Base-by-base conservation (phyloP, 371 early-diverging fungal species). In the Mortierella sp. region DNA sequence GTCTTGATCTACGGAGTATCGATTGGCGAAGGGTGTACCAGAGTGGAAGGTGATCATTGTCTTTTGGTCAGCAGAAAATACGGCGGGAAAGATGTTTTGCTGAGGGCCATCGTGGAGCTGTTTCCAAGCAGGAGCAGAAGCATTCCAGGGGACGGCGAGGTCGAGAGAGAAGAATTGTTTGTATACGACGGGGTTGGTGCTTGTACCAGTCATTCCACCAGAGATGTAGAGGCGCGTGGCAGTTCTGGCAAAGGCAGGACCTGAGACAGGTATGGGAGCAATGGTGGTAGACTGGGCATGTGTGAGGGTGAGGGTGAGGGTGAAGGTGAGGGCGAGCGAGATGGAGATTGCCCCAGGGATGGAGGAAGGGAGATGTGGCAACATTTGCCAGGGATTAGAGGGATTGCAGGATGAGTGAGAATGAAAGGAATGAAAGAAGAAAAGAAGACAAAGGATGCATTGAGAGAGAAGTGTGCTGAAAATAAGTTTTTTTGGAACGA, bases 221-320 rank as follows among this genome's bases (percentile, higher is more conserved):
- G 51, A 64, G 63, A 79, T 58, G 54, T 79, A 79, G 37, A 79
- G 51, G 2, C 54, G 60, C 5, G 75, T 75, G 18, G 59, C 5
- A 12, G 80, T 75, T 16, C 80, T 63, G 5, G 80, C 74, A 72
- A 71, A 68, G 30, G 75, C 71, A 11, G 80, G 64, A 5, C 74
- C 72, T 0, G 57, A 59, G 59, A 78, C 51, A 9, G 43, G 0
- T 2, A 43, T 6, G 9, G 43, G 43, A 43, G 5, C 43, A 30
- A 4, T 1, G 4, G 30, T 30, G 1, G 30, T n/a, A n/a, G n/a
- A n/a, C n/a, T n/a, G n/a, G n/a, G n/a, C n/a, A n/a, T n/a, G n/a
- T n/a, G n/a, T 57, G 61, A 14, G 20, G 39, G 10, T 60, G 61
- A 3, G 11, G 18, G 16, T 61, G 61, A 12, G 61, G 22, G 1